phyloP scores from a whole-genome alignment of 371 early-diverging fungal species.

The Lichtheimia ramosa region DNA sequence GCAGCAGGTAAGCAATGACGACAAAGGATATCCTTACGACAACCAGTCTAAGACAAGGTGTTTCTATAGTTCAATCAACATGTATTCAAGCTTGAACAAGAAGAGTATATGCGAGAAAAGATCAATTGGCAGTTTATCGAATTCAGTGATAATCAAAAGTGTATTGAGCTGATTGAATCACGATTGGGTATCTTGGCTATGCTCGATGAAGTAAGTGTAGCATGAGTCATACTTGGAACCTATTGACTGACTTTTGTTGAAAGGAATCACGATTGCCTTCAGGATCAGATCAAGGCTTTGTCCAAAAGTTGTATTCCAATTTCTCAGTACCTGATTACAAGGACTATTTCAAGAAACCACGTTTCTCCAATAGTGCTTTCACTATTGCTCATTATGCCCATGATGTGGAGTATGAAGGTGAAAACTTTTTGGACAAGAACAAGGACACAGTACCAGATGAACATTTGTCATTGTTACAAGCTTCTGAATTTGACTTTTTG shows the following conservation, averaged over 20 bases:
- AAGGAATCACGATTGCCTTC: conserved; percentile 87
- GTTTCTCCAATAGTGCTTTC: conserved; percentile 82
- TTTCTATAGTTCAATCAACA: conserved; percentile 59
- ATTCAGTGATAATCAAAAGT: conserved; percentile 98
- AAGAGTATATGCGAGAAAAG: conserved; percentile 92
- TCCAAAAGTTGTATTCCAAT: conserved; percentile 82
- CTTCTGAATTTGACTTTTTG: conserved; percentile 72
- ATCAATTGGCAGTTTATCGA: conserved; percentile 93
- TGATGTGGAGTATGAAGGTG: conserved; percentile 85
- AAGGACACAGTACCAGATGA: conserved; percentile 97
- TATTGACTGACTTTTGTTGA: background rate
- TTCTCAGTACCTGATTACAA: conserved; percentile 68
- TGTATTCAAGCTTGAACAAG: conserved; percentile 89
- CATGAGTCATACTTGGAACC: background rate
- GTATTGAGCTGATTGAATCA: conserved; percentile 98
- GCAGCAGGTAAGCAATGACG: conserved; percentile 62
- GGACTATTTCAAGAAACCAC: conserved; percentile 86
- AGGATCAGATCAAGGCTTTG: conserved; percentile 79
- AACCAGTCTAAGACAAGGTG: background rate
- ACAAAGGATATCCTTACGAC: background rate
- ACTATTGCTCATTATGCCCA: conserved; percentile 93
- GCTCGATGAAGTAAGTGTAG: conserved; percentile 85
- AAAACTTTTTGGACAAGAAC: conserved; percentile 98
- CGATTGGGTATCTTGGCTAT: conserved; percentile 91
- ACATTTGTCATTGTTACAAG: conserved; percentile 71